Evolutionary conservation across 345 rosid genomes (phyloP).

Genomic region (Camelina hispida): DNA sequence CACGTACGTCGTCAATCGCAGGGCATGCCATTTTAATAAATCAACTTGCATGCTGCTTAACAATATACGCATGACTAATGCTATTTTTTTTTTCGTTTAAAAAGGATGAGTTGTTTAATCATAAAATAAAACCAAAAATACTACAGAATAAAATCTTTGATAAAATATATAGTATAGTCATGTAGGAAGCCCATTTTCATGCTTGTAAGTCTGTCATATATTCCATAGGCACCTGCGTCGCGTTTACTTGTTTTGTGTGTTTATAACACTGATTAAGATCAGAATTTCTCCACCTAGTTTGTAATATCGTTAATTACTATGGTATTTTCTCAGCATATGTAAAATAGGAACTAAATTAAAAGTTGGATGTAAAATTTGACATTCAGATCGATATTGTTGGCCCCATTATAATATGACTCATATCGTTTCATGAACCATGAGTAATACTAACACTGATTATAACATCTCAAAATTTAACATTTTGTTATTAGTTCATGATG

Average conservation of each 20-base stretch:
- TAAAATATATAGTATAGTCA: not conserved
- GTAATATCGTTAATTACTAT: too few species aligned
- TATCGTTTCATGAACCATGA: too few species aligned
- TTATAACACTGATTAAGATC: not conserved
- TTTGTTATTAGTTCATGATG: too few species aligned
- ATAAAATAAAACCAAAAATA: not conserved
- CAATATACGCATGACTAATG: constrained; percentile 23
- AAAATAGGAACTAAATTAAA: too few species aligned
- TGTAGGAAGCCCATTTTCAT: constrained; percentile 21
- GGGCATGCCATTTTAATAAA: constrained; percentile 3
- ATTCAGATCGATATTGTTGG: too few species aligned
- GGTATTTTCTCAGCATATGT: too few species aligned
- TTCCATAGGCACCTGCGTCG: not conserved
- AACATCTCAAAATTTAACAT: too few species aligned
- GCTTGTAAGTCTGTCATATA: constrained; percentile 1
- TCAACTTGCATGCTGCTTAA: constrained; percentile 26
- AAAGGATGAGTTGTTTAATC: not conserved
- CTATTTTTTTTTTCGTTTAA: not conserved
- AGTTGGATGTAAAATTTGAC: too few species aligned
- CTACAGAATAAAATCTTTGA: not conserved
- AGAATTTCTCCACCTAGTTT: not conserved
- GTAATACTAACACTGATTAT: too few species aligned
- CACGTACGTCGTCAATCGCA: constrained; percentile 15
- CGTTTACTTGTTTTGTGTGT: constrained; percentile 14
- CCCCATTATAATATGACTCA: too few species aligned